phyloP scores from a whole-genome alignment of 2,329 filamentous ascomycete genomes.

The Sporothrix phasma region DNA sequence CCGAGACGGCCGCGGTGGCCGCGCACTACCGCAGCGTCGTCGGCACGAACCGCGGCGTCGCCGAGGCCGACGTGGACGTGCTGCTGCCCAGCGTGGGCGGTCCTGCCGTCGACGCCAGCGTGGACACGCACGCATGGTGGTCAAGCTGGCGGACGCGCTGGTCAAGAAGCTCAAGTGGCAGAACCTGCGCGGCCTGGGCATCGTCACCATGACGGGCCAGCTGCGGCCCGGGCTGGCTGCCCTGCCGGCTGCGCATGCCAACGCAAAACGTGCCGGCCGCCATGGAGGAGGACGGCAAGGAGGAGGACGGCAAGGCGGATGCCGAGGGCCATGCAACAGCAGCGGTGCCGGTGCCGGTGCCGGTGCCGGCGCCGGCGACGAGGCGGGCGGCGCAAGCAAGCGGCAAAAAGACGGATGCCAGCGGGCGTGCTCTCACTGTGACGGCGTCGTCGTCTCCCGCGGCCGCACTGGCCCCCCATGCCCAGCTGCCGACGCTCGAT shows the following conservation, averaged over 20 bases:
- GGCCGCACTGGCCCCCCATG: constrained; percentile 12
- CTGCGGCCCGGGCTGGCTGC: constrained; percentile 32
- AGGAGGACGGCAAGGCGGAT: not conserved
- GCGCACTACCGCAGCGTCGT: constrained; percentile 66
- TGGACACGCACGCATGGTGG: constrained; percentile 95
- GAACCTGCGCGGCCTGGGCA: constrained; percentile 76
- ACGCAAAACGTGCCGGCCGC: constrained; percentile 26
- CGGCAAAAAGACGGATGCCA: constrained; percentile 37
- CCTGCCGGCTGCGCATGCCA: not conserved
- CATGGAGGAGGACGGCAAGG: too few relatives aligned
- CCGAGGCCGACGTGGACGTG: constrained; percentile 53
- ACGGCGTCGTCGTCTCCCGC: constrained; percentile 17
- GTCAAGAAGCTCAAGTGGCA: constrained; percentile 90
- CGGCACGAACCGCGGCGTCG: constrained; percentile 33
- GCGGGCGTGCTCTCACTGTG: not conserved
- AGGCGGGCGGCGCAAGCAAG: constrained; percentile 36
- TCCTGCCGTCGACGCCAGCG: constrained; percentile 70
- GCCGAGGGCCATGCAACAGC: constrained; percentile 27
- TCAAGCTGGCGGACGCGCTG: constrained; percentile 76
- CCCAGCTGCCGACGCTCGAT: constrained; percentile 39
- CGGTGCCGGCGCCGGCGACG: constrained; percentile 38
- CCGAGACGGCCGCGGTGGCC: constrained; percentile 71
- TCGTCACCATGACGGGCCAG: constrained; percentile 83
- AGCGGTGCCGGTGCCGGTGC: too few relatives aligned
- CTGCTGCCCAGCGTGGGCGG: constrained; percentile 69